Evolutionary conservation across 1,139 yeast species (phyloP).

Genomic region (Candida gigantensis): DNA sequence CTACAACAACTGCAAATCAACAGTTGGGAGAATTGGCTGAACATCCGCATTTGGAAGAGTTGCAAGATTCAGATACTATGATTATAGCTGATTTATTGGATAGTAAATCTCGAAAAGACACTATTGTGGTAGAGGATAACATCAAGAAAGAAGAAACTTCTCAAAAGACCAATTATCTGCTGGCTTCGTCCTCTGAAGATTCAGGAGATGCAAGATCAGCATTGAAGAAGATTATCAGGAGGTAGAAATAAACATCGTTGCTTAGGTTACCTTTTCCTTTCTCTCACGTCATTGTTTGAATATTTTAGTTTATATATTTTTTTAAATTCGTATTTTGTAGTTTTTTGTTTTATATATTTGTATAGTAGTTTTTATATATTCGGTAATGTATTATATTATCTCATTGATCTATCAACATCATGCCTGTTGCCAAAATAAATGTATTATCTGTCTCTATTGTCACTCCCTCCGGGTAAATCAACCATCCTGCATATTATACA

Average conservation of each 20-base stretch:
- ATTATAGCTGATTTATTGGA: conserved; percentile 1
- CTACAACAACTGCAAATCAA: conserved; percentile 3
- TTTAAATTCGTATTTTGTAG: background rate
- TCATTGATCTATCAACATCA: too few relatives aligned
- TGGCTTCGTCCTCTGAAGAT: conserved; percentile 24
- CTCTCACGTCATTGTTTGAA: conserved; percentile 1
- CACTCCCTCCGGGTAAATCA: too few relatives aligned
- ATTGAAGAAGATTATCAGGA: conserved; percentile 40
- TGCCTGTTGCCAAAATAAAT: too few relatives aligned
- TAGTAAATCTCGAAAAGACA: background rate
- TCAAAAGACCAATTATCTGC: background rate
- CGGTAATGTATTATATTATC: too few relatives aligned
- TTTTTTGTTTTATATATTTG: conserved; percentile 2
- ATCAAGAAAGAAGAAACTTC: conserved; percentile 1
- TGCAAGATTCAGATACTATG: background rate
- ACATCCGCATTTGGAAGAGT: conserved; percentile 7
- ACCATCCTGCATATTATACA: conserved; percentile 6
- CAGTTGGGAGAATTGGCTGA: conserved; percentile 6
- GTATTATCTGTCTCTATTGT: too few relatives aligned
- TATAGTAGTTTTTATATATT: too few relatives aligned
- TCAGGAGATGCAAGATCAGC: conserved; percentile 46
- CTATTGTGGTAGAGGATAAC: background rate
- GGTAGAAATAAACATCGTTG: conserved; percentile 11
- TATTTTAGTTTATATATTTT: background rate
- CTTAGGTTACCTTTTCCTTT: conserved; percentile 1